Conservation (phyloP, 2,329 filamentous ascomycete genomes). For the Penicillium nordicum region DNA sequence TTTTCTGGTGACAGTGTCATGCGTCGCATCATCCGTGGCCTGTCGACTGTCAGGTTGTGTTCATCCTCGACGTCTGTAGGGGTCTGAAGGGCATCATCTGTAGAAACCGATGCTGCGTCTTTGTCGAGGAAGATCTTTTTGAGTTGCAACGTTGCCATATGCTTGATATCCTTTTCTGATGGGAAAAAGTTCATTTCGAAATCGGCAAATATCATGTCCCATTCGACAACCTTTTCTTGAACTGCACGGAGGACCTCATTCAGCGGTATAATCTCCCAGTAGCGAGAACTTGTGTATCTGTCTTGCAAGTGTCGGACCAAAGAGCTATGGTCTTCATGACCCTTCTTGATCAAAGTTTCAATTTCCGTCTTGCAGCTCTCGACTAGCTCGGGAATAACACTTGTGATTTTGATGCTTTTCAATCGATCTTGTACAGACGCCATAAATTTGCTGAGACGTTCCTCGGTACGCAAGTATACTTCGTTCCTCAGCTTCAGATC, state of each 20-base stretch:
- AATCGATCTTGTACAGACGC: conserved; percentile 77
- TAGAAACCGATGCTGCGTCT: conserved; percentile 69
- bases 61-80: conserved; percentile 36
- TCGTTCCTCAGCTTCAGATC: conserved; percentile 92
- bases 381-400: conserved; percentile 79
- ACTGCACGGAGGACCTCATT: conserved; percentile 86
- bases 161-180: conserved; percentile 90
- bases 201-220: conserved; percentile 84
- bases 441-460: conserved; percentile 83
- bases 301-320: conserved; percentile 77
- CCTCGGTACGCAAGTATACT: conserved; percentile 75
- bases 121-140: conserved; percentile 91
- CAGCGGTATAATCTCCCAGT: conserved; percentile 93
- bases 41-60: conserved; percentile 28
- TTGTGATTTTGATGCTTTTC: conserved; percentile 85
- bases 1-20: conserved; percentile 58
- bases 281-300: conserved; percentile 88
- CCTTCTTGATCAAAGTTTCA: conserved; percentile 71
- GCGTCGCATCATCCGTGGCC: conserved; percentile 35
- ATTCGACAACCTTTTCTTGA: conserved; percentile 87
- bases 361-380: conserved; percentile 80
- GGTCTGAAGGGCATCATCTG: conserved; percentile 61
- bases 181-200: conserved; percentile 93
- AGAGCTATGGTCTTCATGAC: conserved; percentile 75
- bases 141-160: conserved; percentile 85